phyloP scores from a whole-genome alignment of 2,329 filamentous ascomycete genomes.

The Erysiphe neolycopersici region DNA sequence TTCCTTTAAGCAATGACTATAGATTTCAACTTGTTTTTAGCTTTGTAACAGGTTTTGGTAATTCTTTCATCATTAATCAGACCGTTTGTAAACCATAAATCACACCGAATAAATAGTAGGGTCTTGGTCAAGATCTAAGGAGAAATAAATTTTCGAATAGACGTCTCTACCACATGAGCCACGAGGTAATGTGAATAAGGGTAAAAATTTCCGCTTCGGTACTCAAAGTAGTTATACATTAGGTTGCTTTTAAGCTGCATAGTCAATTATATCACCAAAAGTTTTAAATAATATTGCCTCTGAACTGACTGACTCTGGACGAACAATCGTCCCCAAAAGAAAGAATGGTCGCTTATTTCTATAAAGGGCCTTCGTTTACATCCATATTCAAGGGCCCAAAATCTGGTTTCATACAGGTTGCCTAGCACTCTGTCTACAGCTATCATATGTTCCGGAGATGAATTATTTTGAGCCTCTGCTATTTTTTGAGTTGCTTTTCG shows the following conservation, averaged over 20 bases:
- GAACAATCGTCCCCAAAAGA: neutral
- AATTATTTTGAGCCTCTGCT: neutral
- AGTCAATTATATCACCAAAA: neutral
- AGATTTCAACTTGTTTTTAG: neutral
- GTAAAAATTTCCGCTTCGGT: neutral
- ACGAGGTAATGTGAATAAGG: neutral
- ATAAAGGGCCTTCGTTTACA: neutral
- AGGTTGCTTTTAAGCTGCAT: neutral
- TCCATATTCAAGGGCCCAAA: neutral
- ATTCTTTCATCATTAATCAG: neutral
- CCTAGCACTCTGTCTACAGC: neutral
- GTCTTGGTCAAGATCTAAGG: neutral
- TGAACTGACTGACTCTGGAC: neutral
- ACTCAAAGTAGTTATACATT: neutral
- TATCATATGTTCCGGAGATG: neutral
- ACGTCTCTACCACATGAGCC: neutral
- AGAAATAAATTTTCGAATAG: neutral
- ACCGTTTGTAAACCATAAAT: neutral
- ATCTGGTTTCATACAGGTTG: neutral
- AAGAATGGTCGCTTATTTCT: neutral
- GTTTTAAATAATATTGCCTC: neutral
- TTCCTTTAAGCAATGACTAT: neutral
- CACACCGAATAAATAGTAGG: neutral
- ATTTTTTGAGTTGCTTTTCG: neutral
- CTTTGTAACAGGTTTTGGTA: neutral